phyloP scores from a whole-genome alignment of 164 flowering plant genomes.

The grape (Vitis vinifera) region ASM3070453v1 NC_081811.1:12387501-12388000 shows the following conservation, averaged over 20 bases:
- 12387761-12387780: neutral
- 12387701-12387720: too few relatives aligned
- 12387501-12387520: conserved; percentile 52
- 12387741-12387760: neutral
- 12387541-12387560: conserved; percentile 49
- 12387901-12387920: conserved; percentile 2
- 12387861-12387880: conserved; percentile 50
- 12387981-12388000: neutral
- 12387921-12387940: neutral
- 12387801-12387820: conserved; percentile 64
- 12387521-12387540: conserved; percentile 57
- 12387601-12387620: conserved; percentile 57
- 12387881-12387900: conserved; percentile 42
- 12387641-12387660: conserved; percentile 5
- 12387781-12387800: conserved; percentile 62
- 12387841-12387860: conserved; percentile 67
- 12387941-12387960: neutral
- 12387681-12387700: neutral
- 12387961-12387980: neutral
- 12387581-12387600: conserved; percentile 58
- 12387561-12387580: conserved; percentile 66
- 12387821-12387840: conserved; percentile 58
- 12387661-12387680: neutral
- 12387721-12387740: neutral
- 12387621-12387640: conserved; percentile 85